These are phyloP conservation scores for Claviceps paspali DNA, from an alignment of 2,329 filamentous ascomycete species.

Conservation along the genomic window DNA sequence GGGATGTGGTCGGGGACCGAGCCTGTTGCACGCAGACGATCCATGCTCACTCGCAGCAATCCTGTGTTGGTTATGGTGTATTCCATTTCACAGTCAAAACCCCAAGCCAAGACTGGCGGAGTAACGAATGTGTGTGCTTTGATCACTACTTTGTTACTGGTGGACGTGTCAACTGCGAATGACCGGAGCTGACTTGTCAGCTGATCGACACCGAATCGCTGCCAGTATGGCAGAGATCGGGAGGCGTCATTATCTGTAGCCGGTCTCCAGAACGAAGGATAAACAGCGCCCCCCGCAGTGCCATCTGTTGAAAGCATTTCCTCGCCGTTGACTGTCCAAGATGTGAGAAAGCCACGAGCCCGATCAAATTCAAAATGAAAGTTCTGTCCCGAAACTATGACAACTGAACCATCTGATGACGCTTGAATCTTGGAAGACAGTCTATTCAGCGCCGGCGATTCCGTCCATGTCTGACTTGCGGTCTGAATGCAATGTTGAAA, in stretches of 20 bases:
- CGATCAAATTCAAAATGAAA: slow-evolving; percentile 30
- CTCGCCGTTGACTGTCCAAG: slow-evolving; percentile 22
- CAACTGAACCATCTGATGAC: neutral
- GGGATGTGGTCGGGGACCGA: slow-evolving; percentile 40
- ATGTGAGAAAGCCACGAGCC: slow-evolving; percentile 25
- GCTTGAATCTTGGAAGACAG: slow-evolving; percentile 1
- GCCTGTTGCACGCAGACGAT: slow-evolving; percentile 28
- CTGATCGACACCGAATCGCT: slow-evolving; percentile 30
- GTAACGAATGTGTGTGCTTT: slow-evolving; percentile 38
- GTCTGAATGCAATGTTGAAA: slow-evolving; percentile 27
- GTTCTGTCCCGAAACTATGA: neutral
- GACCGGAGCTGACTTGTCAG: slow-evolving; percentile 29
- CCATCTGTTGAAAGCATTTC: slow-evolving; percentile 22
- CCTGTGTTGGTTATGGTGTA: slow-evolving; percentile 36
- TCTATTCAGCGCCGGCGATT: neutral
- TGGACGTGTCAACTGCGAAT: slow-evolving; percentile 18
- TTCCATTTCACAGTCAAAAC: slow-evolving; percentile 28
- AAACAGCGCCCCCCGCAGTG: slow-evolving; percentile 20
- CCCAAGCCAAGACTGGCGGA: slow-evolving; percentile 48
- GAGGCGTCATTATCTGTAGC: slow-evolving; percentile 50
- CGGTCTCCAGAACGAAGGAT: slow-evolving; percentile 44
- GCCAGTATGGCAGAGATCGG: slow-evolving; percentile 41
- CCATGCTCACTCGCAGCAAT: slow-evolving; percentile 28
- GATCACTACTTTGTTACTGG: slow-evolving; percentile 30
- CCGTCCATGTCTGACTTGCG: slow-evolving; percentile 7